Conservation (phyloP, 2,329 filamentous ascomycete genomes). For the Xylariales sp. region DNA sequence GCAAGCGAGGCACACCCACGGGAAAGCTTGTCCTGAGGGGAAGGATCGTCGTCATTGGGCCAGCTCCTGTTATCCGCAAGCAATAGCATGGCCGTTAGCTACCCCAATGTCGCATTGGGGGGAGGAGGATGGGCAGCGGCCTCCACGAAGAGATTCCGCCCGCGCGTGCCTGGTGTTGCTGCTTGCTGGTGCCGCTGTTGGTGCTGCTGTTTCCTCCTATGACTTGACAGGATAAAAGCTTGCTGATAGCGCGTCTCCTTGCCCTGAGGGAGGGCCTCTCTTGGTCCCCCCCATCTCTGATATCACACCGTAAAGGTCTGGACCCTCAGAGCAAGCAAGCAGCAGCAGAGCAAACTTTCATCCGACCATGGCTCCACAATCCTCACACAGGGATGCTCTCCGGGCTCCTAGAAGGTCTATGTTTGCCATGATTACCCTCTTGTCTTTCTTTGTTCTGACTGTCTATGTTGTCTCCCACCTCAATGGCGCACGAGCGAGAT, state of each 20-base stretch:
- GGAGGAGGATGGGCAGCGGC: too few species aligned
- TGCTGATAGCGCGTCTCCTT: too few species aligned
- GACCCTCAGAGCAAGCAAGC: not conserved
- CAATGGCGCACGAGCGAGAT: constrained; percentile 5
- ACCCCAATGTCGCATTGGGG: not conserved
- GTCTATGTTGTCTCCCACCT: constrained; percentile 21
- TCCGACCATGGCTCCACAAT: constrained; percentile 4
- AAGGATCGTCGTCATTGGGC: not conserved
- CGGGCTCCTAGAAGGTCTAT: constrained; percentile 18
- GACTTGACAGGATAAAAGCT: too few species aligned
- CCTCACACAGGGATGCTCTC: constrained; percentile 10
- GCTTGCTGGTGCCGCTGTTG: too few species aligned
- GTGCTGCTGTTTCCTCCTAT: too few species aligned
- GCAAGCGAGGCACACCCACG: not conserved
- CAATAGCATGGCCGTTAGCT: not conserved
- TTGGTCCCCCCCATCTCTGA: too few species aligned
- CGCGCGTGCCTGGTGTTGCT: too few species aligned
- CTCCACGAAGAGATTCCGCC: too few species aligned
- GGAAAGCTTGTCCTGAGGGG: not conserved
- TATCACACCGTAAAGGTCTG: too few species aligned
- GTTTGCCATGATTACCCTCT: constrained; percentile 20
- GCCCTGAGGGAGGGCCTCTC: too few species aligned
- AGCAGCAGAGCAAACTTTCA: not conserved
- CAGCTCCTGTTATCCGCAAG: not conserved
- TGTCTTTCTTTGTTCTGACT: constrained; percentile 29